phyloP scores from a whole-genome alignment of 306 rosid species.

The Senna tora region DNA sequence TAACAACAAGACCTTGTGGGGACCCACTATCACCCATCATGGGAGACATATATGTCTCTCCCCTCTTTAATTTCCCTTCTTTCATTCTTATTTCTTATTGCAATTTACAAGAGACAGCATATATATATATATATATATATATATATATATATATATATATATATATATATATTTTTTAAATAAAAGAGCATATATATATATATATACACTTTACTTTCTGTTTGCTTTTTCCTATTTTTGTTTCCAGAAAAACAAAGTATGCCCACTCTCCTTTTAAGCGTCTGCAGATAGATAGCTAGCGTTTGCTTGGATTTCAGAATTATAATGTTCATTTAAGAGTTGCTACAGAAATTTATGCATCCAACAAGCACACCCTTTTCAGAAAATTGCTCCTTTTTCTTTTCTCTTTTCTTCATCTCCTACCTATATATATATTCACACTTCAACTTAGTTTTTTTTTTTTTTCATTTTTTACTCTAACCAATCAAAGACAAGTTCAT shows the following conservation, averaged over 20 bases:
- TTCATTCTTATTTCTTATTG: constrained; percentile 38
- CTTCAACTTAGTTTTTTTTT: background rate
- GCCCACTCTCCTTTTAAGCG: constrained; percentile 50
- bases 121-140: constrained; percentile 16
- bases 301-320: constrained; percentile 1
- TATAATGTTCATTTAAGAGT: background rate
- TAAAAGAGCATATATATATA: constrained; percentile 34
- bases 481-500: background rate
- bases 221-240: constrained; percentile 43
- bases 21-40: constrained; percentile 68
- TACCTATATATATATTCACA: background rate
- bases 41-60: constrained; percentile 68
- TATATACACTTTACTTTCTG: constrained; percentile 50
- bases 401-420: too few relatives aligned
- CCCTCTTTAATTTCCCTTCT: constrained; percentile 51
- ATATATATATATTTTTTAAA: constrained; percentile 42
- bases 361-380: background rate
- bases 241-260: constrained; percentile 28
- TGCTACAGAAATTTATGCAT: background rate
- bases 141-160: background rate
- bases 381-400: background rate
- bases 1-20: constrained; percentile 51
- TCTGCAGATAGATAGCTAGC: background rate
- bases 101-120: too few relatives aligned
- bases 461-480: background rate